Percentiles rank a stretch among this genome's conserved stretches.
These are phyloP conservation scores for Primulina eburnea DNA, from an alignment of 257 asterid genomes.

Conservation along the genomic window DNA sequence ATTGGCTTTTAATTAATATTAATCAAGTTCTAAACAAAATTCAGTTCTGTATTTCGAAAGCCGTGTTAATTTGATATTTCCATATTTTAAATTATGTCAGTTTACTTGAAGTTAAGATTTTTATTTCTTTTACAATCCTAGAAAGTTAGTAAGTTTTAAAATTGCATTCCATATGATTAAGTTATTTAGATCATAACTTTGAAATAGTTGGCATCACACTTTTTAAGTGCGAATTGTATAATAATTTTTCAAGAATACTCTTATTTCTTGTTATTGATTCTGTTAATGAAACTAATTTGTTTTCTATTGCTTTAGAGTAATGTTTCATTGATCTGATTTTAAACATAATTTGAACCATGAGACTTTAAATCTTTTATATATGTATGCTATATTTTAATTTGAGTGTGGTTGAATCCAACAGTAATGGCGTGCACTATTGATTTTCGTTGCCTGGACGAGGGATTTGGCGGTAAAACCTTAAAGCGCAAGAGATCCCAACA, in stretches of 20 bases:
- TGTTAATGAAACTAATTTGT: not conserved
- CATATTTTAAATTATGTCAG: not conserved
- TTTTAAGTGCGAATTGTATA: too few species aligned
- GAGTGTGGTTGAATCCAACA: not conserved
- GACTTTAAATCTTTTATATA: too few species aligned
- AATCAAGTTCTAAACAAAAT: too few species aligned
- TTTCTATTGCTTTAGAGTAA: not conserved
- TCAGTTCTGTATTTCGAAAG: too few species aligned
- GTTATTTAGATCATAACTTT: too few species aligned
- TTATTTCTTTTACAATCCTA: not conserved
- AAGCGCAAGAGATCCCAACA: slow-evolving; percentile 78
- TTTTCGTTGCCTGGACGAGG: slow-evolving; percentile 82
- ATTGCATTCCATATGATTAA: too few species aligned
- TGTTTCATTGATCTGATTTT: not conserved
- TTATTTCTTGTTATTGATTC: too few species aligned
- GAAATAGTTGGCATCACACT: not conserved
- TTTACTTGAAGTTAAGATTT: not conserved
- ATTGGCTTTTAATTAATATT: not conserved
- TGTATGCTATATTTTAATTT: not conserved
- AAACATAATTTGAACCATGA: not conserved
- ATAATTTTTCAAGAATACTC: too few species aligned
- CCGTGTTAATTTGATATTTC: not conserved
- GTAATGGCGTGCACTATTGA: slow-evolving; percentile 87
- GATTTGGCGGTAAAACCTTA: slow-evolving; percentile 87
- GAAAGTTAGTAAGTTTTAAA: not conserved